Base-by-base conservation (phyloP, 441 rosid genomes). In the Croton laevigatus region DNA sequence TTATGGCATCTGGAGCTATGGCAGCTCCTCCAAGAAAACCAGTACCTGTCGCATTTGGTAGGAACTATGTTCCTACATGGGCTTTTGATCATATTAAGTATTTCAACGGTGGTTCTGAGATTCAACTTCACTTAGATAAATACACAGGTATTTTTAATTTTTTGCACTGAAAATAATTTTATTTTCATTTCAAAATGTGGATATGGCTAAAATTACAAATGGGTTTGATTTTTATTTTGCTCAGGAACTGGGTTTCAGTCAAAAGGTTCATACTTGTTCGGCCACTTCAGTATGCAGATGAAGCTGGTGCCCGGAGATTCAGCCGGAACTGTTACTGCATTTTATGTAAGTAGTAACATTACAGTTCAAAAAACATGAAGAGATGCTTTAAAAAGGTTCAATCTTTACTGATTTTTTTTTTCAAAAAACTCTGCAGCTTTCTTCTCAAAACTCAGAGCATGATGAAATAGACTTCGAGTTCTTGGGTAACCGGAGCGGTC, bases 301-400 rank as follows among this genome's bases (percentile, higher is more conserved):
- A 91, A 88, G 87, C 68, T 91, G 90, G 96, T 90, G 59, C 66
- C 86, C 8, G 94, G 93, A 2, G 96, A 91, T 68, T 91, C 94
- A 23, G 96, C 97, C 0, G 97, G 96, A 78, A 88, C 93, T 0
- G 97, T 89, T 11, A 91, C 94, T 53, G 96, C 97, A 68, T 88
- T 86, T 79, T 91, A 91, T 59, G 96, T 87, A 65, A 82, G 86
- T 71, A 27, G 1, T 27, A 27, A 27, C 2, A 27, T 27, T 27
- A 27, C 32, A 27, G 32, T 27, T 27, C 1, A 27, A 40, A 40
- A 40, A 8, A 40, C 44, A 1, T 40, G 44, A 40, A 40, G 9
- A 40, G 4, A 1, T 5, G 6, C 9, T 40, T 40, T 4, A 40
- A 1, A 5, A 27, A 27, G 2, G 32, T 27, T 27, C 32, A 27